Conservation (phyloP, 78 protist species). For the Planoprotostelium fungivorum region DNA sequence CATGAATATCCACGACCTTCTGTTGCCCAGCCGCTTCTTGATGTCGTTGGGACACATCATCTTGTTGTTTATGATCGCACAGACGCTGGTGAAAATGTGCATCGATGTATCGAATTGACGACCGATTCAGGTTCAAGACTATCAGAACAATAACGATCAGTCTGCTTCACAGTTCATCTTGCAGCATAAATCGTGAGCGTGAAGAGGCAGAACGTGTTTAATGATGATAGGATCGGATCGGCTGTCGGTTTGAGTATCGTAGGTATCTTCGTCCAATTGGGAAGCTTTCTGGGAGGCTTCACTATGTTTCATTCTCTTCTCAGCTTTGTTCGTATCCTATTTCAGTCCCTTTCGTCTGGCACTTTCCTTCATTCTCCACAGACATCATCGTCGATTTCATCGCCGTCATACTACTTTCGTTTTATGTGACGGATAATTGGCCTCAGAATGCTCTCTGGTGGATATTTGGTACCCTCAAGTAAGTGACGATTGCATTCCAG, state of each 20-base stretch:
- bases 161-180: too few relatives aligned
- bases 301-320: background rate
- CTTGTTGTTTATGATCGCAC: background rate
- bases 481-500: too few relatives aligned
- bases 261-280: background rate
- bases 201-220: background rate
- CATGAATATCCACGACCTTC: background rate
- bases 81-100: background rate
- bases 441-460: background rate
- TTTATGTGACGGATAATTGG: background rate
- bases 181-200: background rate
- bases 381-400: background rate
- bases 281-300: background rate
- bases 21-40: background rate
- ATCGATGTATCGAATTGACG: too few relatives aligned
- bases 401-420: background rate
- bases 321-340: background rate
- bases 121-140: too few relatives aligned
- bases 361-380: background rate
- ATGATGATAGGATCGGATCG: background rate
- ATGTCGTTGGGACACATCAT: background rate
- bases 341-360: too few relatives aligned
- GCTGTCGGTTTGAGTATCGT: background rate
- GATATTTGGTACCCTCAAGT: background rate
- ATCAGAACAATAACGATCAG: too few relatives aligned